Evolutionary conservation across 352 stramenopile genomes (phyloP).

Genomic region (Phytophthora colocasiae): DNA sequence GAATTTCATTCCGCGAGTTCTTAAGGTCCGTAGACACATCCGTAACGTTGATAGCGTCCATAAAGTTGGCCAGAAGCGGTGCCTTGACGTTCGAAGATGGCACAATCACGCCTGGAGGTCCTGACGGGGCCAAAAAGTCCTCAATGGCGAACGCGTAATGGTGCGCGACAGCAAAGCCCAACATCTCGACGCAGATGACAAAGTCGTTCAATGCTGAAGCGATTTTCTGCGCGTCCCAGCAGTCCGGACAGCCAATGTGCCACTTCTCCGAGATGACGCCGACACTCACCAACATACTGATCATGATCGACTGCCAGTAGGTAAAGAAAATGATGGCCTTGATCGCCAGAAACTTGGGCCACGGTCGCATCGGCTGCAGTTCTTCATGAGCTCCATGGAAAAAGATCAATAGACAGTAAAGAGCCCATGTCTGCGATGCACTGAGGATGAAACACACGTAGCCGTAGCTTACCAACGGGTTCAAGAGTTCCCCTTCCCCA

Average conservation of each 20-base stretch:
- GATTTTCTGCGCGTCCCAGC: slow-evolving; percentile 88
- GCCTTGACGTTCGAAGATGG: slow-evolving; percentile 85
- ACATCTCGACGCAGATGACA: slow-evolving; percentile 96
- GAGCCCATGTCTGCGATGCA: slow-evolving; percentile 91
- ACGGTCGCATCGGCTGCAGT: slow-evolving; percentile 87
- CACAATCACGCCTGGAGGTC: slow-evolving; percentile 35
- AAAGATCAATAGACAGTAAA: slow-evolving; percentile 95
- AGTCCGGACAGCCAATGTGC: slow-evolving; percentile 85
- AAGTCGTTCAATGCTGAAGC: slow-evolving; percentile 93
- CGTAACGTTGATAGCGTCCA: slow-evolving; percentile 91
- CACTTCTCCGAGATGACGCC: slow-evolving; percentile 88
- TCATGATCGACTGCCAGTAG: slow-evolving; percentile 94
- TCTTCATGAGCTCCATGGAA: slow-evolving; percentile 93
- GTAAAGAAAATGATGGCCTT: slow-evolving; percentile 97
- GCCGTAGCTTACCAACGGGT: slow-evolving; percentile 80
- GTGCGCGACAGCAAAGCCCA: slow-evolving; percentile 92
- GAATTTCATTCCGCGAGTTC: slow-evolving; percentile 87
- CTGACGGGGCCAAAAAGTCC: slow-evolving; percentile 76
- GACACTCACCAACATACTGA: slow-evolving; percentile 88
- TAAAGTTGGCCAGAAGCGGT: slow-evolving; percentile 87
- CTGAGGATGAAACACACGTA: slow-evolving; percentile 94
- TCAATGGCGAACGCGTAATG: slow-evolving; percentile 94
- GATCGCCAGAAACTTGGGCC: slow-evolving; percentile 95
- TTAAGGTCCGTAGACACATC: slow-evolving; percentile 87
- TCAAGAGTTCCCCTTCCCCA: slow-evolving; percentile 89